Evolutionary conservation across 164 flowering plant species (phyloP).

Genomic region (Vitis cinerea): DNA sequence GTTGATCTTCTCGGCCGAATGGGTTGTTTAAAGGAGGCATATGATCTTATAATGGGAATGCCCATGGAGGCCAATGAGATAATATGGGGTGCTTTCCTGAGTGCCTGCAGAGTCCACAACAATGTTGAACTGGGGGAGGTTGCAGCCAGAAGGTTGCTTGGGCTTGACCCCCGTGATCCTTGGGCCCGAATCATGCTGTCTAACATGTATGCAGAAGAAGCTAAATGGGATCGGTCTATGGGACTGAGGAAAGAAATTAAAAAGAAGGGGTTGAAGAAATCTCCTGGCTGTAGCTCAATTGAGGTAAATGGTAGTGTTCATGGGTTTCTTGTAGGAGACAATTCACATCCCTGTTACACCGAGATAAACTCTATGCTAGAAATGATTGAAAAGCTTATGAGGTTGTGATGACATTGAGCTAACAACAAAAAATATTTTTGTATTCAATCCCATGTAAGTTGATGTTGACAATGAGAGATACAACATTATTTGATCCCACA

Average conservation of each 20-base stretch:
- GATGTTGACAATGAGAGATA: background rate
- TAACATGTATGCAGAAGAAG: conserved; percentile 31
- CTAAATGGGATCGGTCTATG: conserved; percentile 26
- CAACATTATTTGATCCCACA: background rate
- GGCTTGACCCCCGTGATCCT: conserved; percentile 29
- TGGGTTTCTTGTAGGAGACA: conserved; percentile 19
- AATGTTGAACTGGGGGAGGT: conserved; percentile 29
- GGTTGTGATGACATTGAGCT: background rate
- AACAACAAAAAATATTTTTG: background rate
- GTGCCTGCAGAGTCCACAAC: conserved; percentile 36
- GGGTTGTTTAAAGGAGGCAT: conserved; percentile 22
- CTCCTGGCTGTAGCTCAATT: conserved; percentile 30
- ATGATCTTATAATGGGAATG: conserved; percentile 25
- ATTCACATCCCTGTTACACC: conserved; percentile 4
- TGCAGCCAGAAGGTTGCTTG: conserved; percentile 25
- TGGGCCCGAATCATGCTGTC: conserved; percentile 28
- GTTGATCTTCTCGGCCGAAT: conserved; percentile 32
- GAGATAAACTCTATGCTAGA: conserved; percentile 11
- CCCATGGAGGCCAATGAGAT: conserved; percentile 29
- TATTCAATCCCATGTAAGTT: background rate
- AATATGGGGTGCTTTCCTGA: conserved; percentile 31
- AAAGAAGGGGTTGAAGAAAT: conserved; percentile 20
- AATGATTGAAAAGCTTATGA: conserved; percentile 15
- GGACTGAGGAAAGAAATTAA: conserved; percentile 33
- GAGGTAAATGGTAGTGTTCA: conserved; percentile 14